Percentiles rank a stretch among this genome's conserved stretches.
Evolutionary conservation across 2,329 filamentous ascomycete genomes (phyloP).

Genomic region (Fusarium albidum): DNA sequence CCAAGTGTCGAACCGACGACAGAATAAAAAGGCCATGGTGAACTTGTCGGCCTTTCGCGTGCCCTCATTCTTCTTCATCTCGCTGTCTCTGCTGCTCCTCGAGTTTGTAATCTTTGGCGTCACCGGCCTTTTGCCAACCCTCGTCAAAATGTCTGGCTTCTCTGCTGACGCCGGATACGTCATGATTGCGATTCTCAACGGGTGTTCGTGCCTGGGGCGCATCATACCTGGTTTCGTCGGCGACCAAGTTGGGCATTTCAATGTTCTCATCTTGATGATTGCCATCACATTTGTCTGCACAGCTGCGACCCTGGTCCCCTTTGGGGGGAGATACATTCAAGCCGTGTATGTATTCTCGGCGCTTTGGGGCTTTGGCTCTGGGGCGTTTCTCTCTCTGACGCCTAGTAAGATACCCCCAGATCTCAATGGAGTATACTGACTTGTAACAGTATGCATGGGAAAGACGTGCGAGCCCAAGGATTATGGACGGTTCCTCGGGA

Average conservation of each 20-base stretch:
- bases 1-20: neutral
- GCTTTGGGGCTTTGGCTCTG: slow-evolving; percentile 54
- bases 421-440: neutral
- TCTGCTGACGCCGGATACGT: slow-evolving; percentile 48
- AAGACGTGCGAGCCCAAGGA: slow-evolving; percentile 52
- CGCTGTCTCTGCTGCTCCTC: slow-evolving; percentile 49
- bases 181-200: slow-evolving; percentile 51
- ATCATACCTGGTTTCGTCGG: slow-evolving; percentile 50
- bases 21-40: slow-evolving; percentile 22
- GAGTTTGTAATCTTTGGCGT: slow-evolving; percentile 56
- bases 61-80: slow-evolving; percentile 48
- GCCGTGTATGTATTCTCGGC: slow-evolving; percentile 52
- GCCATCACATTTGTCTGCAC: slow-evolving; percentile 48
- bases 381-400: slow-evolving; percentile 51
- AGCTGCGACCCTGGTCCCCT: slow-evolving; percentile 50
- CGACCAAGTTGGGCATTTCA: slow-evolving; percentile 52
- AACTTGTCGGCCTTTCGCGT: slow-evolving; percentile 49
- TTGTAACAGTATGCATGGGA: slow-evolving; percentile 48
- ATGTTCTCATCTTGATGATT: slow-evolving; percentile 29
- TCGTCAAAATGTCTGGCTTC: slow-evolving; percentile 44
- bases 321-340: slow-evolving; percentile 39
- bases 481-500: slow-evolving; percentile 50
- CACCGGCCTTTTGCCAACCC: slow-evolving; percentile 52
- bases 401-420: slow-evolving; percentile 7
- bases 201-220: slow-evolving; percentile 50